These are phyloP conservation scores for Ziziphus jujuba DNA, from an alignment of 306 rosid species.

Conservation along the genomic window DNA sequence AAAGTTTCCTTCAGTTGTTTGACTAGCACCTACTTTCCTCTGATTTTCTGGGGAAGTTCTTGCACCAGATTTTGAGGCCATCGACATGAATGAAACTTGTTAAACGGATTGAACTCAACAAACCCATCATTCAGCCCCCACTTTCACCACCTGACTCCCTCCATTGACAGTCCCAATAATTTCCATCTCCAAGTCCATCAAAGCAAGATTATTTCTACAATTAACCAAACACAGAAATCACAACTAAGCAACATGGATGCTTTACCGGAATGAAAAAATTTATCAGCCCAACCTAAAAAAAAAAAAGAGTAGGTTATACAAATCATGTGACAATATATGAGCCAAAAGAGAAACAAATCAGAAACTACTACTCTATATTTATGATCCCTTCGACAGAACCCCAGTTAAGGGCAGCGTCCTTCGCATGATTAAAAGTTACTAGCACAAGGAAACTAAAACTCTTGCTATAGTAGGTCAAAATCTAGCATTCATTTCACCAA, in stretches of 20 bases:
- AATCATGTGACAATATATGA: background rate
- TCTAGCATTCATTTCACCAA: background rate
- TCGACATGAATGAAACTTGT: constrained; percentile 16
- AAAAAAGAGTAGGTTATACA: background rate
- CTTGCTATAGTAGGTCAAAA: constrained; percentile 7
- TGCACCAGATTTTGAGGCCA: constrained; percentile 41
- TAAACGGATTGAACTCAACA: constrained; percentile 26
- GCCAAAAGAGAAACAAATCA: background rate
- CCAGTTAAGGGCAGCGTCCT: background rate
- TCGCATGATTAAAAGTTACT: background rate
- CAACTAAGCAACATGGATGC: background rate
- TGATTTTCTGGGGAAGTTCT: constrained; percentile 31
- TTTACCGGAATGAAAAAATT: background rate
- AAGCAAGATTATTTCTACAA: constrained; percentile 20
- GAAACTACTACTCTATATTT: constrained; percentile 5
- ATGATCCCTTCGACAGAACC: background rate
- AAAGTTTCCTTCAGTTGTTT: constrained; percentile 34
- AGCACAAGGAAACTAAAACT: background rate
- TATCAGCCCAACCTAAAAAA: constrained; percentile 8
- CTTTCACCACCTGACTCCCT: constrained; percentile 31
- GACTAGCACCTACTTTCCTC: constrained; percentile 27
- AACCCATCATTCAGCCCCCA: constrained; percentile 36
- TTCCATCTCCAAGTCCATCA: constrained; percentile 41
- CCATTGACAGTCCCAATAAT: constrained; percentile 23
- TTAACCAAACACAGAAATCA: constrained; percentile 14